Evolutionary conservation across 768 basidiomycete species (phyloP).

Genomic region (Amanita polypyramis): DNA sequence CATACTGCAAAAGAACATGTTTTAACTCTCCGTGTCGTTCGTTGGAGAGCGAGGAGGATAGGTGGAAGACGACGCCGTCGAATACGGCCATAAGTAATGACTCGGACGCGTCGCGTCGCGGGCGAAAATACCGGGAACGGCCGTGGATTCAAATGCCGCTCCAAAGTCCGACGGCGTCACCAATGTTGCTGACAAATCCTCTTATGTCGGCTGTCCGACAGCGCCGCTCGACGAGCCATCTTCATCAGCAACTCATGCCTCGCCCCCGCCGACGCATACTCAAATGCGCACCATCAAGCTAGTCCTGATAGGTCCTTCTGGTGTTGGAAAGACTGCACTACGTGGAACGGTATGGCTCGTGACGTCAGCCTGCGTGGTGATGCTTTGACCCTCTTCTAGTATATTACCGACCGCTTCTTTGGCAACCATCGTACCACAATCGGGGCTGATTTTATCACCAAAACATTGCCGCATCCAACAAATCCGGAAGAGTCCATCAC

Average conservation of each 20-base stretch:
- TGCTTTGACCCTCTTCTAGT: constrained; percentile 53
- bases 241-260: neutral
- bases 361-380: constrained; percentile 61
- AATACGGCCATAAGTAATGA: constrained; percentile 19
- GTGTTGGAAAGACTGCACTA: constrained; percentile 79
- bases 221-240: too few relatives aligned
- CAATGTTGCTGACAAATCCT: neutral
- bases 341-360: constrained; percentile 52
- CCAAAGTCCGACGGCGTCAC: neutral
- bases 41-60: constrained; percentile 38
- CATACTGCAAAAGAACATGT: constrained; percentile 40
- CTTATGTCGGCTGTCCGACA: too few relatives aligned
- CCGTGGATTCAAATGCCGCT: neutral
- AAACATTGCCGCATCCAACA: constrained; percentile 53
- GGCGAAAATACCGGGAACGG: too few relatives aligned
- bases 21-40: constrained; percentile 32
- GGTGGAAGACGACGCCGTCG: constrained; percentile 30
- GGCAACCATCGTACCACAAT: constrained; percentile 78
- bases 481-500: constrained; percentile 45
- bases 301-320: constrained; percentile 71
- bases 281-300: constrained; percentile 69
- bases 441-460: constrained; percentile 82
- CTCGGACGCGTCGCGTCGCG: neutral
- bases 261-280: neutral
- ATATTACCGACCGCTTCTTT: constrained; percentile 67